These are phyloP conservation scores for Prunella vulgaris DNA, from an alignment of 257 asterid species.

Conservation along the genomic window DNA sequence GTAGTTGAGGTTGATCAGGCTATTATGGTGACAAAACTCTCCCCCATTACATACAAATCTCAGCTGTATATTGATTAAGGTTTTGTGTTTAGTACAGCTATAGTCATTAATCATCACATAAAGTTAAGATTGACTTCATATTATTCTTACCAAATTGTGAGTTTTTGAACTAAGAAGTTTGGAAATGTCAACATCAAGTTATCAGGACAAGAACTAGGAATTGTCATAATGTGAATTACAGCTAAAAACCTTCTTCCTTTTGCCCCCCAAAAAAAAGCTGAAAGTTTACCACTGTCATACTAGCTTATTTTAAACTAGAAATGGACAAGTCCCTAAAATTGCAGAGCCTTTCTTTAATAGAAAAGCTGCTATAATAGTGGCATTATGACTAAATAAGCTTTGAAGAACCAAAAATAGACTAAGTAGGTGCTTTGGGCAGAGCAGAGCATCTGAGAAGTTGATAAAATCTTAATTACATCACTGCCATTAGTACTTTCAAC, in stretches of 20 bases:
- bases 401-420: constrained; percentile 23
- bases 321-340: constrained; percentile 13
- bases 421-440: constrained; percentile 19
- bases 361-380: constrained; percentile 24
- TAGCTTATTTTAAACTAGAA: constrained; percentile 5
- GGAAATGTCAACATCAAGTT: background rate
- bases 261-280: background rate
- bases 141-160: background rate
- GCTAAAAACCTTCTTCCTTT: constrained; percentile 7
- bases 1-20: background rate
- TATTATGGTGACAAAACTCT: constrained; percentile 1
- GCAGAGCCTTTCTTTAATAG: constrained; percentile 27
- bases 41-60: background rate
- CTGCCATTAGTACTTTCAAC: constrained; percentile 24
- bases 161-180: background rate
- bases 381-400: constrained; percentile 20
- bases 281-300: background rate
- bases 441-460: constrained; percentile 11
- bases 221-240: background rate
- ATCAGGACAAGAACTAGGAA: background rate
- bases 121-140: background rate
- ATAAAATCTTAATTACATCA: constrained; percentile 10
- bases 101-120: background rate
- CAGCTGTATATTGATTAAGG: background rate
- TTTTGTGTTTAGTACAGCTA: background rate